A percentile compares a stretch with the other conserved stretches of the same genome.
These are phyloP conservation scores for Lablab purpureus DNA, from an alignment of 306 rosid genomes.

Conservation along the genomic window DNA sequence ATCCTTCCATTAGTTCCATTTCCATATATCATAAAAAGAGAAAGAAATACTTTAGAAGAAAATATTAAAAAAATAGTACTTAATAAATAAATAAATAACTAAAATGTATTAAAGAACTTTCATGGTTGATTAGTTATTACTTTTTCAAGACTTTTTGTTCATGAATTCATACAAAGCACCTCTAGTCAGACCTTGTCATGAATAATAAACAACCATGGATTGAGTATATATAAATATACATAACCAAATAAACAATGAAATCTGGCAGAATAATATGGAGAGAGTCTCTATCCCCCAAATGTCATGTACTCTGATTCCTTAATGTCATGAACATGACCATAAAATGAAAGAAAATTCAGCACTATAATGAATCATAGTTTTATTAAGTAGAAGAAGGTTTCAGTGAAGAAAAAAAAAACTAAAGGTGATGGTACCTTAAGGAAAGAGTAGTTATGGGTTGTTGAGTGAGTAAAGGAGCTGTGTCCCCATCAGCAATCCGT, in stretches of 20 bases:
- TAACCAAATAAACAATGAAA: background rate
- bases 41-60: background rate
- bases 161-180: background rate
- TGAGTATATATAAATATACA: constrained; percentile 5
- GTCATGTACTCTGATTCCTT: constrained; percentile 42
- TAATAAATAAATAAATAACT: background rate
- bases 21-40: background rate
- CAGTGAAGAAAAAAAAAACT: background rate
- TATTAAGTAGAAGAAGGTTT: background rate
- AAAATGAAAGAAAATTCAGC: constrained; percentile 6
- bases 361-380: background rate
- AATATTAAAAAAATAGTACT: background rate
- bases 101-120: constrained; percentile 1
- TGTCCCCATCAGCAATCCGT: constrained; percentile 83
- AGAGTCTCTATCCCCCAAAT: constrained; percentile 33
- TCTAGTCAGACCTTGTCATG: background rate
- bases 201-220: constrained; percentile 22
- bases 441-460: constrained; percentile 84
- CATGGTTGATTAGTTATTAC: background rate
- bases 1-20: constrained; percentile 21
- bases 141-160: background rate
- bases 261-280: constrained; percentile 7
- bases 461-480: constrained; percentile 69
- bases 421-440: constrained; percentile 62
- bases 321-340: constrained; percentile 11